Base-by-base conservation (phyloP, 305 asterid genomes). In the Euphrasia arctica region DNA sequence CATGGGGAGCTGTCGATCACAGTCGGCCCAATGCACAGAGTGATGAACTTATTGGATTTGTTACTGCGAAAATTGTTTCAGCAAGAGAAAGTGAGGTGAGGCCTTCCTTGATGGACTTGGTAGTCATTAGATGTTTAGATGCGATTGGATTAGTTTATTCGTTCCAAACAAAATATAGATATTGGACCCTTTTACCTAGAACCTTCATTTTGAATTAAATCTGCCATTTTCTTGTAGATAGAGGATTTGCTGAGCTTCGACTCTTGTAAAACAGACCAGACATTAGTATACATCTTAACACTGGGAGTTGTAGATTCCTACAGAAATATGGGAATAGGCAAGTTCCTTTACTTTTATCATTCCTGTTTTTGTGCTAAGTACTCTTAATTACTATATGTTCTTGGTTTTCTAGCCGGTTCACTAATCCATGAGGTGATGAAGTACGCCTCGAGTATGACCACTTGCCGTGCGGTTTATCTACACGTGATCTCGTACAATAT, bases 1-100 rank as follows among this genome's bases (percentile, higher is more conserved):
- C 97, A n/a, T 92, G 98, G 98, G 97, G 95, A 72, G 98, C 97
- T 72, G 97, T 92, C 76, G 98, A 92, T 74, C 90, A 64, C 48
- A 88, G 87, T 78, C 84, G 78, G 48, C 80, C 89, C 22, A 41
- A 78, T 70, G 84, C 79, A 54, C 78, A 82, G 75, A 83, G 78
- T 58, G 93, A 90, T 28, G 96, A 92, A 66, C 98, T 92, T 72
- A 73, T 92, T 71, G 98, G 98, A 66, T 92, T 92, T 77, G 86
- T 87, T 68, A 90, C 98, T 59, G 96, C 95, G 45, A 77, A 90
- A 74, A 52, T 83, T 73, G 82, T 87, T 72, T 49, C 82, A 29
- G 96, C 95, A 54, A 87, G 77, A 78, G 97, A 85, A 39, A 90
- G 94, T 74, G 98, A 92, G 84, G 97, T 92, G 87, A 75, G 43